A percentile compares a stretch with the other conserved stretches of the same genome.
phyloP scores from a whole-genome alignment of 345 rosid species.

The Eucalyptus sp. region DNA sequence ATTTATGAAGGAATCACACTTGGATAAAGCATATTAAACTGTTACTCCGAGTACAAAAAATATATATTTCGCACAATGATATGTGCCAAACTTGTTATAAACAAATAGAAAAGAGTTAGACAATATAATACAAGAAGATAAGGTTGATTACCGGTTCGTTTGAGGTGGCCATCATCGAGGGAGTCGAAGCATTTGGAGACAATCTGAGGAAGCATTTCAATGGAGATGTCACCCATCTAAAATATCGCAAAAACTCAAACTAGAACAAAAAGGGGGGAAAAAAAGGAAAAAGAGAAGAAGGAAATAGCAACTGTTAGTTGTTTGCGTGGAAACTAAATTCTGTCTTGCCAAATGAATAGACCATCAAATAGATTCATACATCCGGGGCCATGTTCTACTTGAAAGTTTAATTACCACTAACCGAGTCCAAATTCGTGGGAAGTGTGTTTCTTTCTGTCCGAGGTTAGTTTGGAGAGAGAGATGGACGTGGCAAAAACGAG shows the following conservation, averaged over 20 bases:
- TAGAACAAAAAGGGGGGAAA: too few species aligned
- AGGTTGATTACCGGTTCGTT: conserved; percentile 6
- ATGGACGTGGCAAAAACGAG: too few species aligned
- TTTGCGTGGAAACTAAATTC: background rate
- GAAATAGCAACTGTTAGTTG: background rate
- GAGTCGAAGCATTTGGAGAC: conserved; percentile 7
- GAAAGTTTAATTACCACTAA: too few species aligned
- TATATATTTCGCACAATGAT: background rate
- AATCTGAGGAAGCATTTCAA: conserved; percentile 6
- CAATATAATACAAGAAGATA: background rate
- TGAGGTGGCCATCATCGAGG: conserved; percentile 62
- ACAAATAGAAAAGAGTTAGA: background rate
- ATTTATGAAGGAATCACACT: background rate
- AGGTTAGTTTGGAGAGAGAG: too few species aligned
- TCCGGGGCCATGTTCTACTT: too few species aligned
- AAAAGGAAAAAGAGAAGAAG: background rate
- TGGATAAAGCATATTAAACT: background rate
- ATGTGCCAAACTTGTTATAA: background rate
- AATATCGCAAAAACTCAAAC: background rate
- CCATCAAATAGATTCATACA: too few species aligned
- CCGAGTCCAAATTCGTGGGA: too few species aligned
- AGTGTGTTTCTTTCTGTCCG: too few species aligned
- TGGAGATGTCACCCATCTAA: conserved; percentile 27
- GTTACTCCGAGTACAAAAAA: too few species aligned
- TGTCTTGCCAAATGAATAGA: background rate